Evolutionary conservation across 208 protist species (phyloP), one percentile per base, ranked within the genome.

Genomic region (Leptomonas pyrrhocoris): DNA sequence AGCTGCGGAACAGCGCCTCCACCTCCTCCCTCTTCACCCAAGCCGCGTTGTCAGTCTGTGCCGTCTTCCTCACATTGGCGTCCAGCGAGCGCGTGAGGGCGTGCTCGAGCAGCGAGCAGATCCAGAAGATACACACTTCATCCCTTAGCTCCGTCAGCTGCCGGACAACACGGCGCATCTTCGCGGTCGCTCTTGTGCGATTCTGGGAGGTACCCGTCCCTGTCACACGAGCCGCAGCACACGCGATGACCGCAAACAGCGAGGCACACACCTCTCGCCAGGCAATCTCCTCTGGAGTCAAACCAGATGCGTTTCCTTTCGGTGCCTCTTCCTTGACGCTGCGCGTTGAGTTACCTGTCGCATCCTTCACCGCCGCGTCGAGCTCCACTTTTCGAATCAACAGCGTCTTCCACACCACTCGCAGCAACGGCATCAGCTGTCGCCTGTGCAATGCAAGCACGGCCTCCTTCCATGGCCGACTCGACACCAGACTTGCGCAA

Each of bases 241-340:
- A 28, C 2, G 69, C 30, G 18, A n/a, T 38, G 8, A 68, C 1
- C 28, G 62, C n/a, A 23, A 30, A 67, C 11, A 62, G 8, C 13
- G 48, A 3, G n/a, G 69, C 51, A 38, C 63, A 74, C 50, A 65
- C 40, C 16, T 53, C 27, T 43, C 15, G 25, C 58, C 58, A 64
- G 3, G 60, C 60, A 3, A 1, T 18, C 30, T 54, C 46, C 30
- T 42, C 21, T n/a, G 6, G 18, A 6, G 49, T 30, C 34, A 38
- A 38, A 38, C 34, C 7, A 3, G 34, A 38, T 38, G 7, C 7
- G 34, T 38, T 12, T 38, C 34, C 34, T 12, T 38, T 38, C 34
- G 34, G 34, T 9, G 3, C 34, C 7, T 38, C 9, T 38, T 9
- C 34, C 3, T 9, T 38, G 9, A 38, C 9, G 7, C 3, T 9